Evolutionary conservation across 805 yeast species (phyloP).

Genomic region (Metschnikowia baotianmanensis): DNA sequence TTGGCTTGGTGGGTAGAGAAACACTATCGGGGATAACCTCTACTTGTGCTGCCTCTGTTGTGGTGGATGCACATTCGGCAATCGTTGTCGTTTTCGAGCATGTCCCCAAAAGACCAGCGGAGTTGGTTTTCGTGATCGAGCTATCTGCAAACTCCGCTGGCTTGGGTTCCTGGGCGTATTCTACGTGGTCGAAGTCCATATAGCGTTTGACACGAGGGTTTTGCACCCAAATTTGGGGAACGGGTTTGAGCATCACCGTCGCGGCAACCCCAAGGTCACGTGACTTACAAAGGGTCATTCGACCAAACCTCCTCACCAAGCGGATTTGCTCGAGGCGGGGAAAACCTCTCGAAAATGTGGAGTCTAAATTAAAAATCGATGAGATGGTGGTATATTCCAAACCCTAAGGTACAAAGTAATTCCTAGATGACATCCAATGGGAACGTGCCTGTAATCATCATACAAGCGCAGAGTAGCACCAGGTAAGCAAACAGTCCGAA

Average conservation of each 20-base stretch:
- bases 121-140: not conserved
- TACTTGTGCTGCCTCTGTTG: not conserved
- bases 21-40: not conserved
- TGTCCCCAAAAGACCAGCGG: not conserved
- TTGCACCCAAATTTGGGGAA: conserved; percentile 9
- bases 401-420: too few species aligned
- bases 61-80: not conserved
- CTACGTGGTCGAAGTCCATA: conserved; percentile 7
- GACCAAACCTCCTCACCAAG: too few species aligned
- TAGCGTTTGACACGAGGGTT: conserved; percentile 1
- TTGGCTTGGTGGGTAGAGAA: not conserved
- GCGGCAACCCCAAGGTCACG: not conserved
- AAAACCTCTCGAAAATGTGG: too few species aligned
- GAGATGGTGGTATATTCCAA: too few species aligned
- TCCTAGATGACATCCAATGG: too few species aligned
- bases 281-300: too few species aligned
- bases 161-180: not conserved
- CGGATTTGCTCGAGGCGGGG: too few species aligned
- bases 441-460: too few species aligned
- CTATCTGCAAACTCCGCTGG: not conserved
- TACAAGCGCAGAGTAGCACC: too few species aligned
- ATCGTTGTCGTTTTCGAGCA: not conserved
- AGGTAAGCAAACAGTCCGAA: too few species aligned
- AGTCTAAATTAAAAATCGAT: too few species aligned
- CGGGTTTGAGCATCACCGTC: not conserved